Conservation (phyloP, 164 flowering plant species). For the Houttuynia cordata region DNA sequence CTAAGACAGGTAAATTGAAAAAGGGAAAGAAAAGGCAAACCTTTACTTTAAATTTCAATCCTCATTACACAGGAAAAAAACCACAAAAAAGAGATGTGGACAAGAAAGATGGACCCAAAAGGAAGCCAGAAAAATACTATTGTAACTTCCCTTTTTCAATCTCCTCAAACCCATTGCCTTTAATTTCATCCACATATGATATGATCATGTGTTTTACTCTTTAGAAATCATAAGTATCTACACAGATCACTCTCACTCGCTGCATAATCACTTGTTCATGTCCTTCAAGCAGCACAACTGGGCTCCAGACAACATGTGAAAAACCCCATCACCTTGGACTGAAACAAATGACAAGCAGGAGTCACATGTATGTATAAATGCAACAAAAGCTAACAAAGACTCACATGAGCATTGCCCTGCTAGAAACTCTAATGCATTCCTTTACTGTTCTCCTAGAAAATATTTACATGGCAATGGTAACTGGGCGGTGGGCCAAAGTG, state of each 20-base stretch:
- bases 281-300: slow-evolving; percentile 24
- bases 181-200: neutral
- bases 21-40: neutral
- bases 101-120: neutral
- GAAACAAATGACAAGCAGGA: slow-evolving; percentile 9
- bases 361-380: neutral
- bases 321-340: slow-evolving; percentile 44
- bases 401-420: neutral
- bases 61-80: neutral
- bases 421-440: neutral
- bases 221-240: neutral
- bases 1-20: neutral
- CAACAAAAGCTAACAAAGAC: neutral
- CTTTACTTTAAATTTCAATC: neutral
- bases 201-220: no score
- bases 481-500: no score
- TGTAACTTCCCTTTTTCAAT: neutral
- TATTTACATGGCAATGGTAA: neutral
- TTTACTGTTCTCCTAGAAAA: no score
- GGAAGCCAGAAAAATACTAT: no score
- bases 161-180: neutral
- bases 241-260: neutral
- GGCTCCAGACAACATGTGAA: slow-evolving; percentile 40
- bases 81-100: neutral
- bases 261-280: neutral